Evolutionary conservation across 768 basidiomycete genomes (phyloP), one percentile per base, ranked within the genome.

Genomic region (Podaxis carcinomalis): DNA sequence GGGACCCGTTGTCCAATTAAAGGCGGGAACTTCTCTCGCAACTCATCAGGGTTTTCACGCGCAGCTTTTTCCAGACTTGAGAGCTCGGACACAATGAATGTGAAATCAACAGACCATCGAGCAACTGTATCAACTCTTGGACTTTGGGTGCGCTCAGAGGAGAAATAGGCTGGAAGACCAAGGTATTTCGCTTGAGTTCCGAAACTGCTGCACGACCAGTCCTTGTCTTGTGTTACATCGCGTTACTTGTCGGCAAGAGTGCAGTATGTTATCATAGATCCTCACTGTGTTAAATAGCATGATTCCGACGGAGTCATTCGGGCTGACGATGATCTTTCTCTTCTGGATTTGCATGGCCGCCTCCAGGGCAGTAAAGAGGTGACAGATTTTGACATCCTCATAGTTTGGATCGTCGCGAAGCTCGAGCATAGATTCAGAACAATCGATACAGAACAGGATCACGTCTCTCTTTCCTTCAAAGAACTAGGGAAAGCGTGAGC

Each of bases 391-490:
- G 40, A 78, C 76, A 54, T 86, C 82, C 73, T 92, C 84, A 61
- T 87, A 82, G 57, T 77, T 75, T 10, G 84, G 83, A 66, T 88
- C 85, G 25, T 89, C 87, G 52, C 78, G 79, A 46, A 88, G 82
- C 39, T 77, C 78, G 25, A 90, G 87, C 96, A 98, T 98, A 10
- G 93, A 92, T 57, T 83, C 78, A 0, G 95, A 96, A 63, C 92
- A 93, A 73, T 99, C 95, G 61, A 99, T 93, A 71, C 90, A 92
- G 76, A 98, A 97, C n/a, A 98, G 74, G 50, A 96, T 89, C 35
- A 94, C 91, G 67, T 98, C 94, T 62, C 84, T 83, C 65, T 88
- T 87, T 55, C 85, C 84, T 63, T 92, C 90, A 63, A 84, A 82
- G 61, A 80, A 79, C 90, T 91, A 51, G 44, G 57, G 2, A 40